Conservation (phyloP, 345 rosid genomes). For the Clausena lansium region DNA sequence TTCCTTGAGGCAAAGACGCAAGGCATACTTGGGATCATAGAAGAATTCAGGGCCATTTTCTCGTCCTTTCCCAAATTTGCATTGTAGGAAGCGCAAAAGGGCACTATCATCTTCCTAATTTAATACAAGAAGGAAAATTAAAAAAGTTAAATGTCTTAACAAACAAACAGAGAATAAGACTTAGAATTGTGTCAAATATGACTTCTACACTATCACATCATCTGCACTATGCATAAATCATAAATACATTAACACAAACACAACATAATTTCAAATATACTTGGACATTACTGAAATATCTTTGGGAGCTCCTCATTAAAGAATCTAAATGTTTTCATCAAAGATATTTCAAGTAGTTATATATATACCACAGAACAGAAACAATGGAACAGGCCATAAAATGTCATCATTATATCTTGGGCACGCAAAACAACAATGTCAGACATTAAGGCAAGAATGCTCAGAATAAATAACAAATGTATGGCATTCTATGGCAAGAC, state of each 20-base stretch:
- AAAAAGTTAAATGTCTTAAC: background rate
- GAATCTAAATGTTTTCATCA: background rate
- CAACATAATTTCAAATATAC: background rate
- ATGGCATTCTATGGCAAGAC: background rate
- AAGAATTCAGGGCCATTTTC: slow-evolving; percentile 93
- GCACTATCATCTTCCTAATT: slow-evolving; percentile 91
- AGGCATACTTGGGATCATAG: slow-evolving; percentile 95
- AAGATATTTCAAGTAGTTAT: background rate
- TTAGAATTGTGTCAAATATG: background rate
- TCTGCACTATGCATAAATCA: background rate
- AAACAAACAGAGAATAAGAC: background rate
- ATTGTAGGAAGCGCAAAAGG: slow-evolving; percentile 90
- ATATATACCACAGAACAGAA: background rate
- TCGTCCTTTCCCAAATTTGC: slow-evolving; percentile 91
- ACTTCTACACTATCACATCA: background rate
- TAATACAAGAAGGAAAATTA: slow-evolving; percentile 13
- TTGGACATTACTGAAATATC: background rate
- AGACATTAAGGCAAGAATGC: background rate
- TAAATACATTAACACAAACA: background rate
- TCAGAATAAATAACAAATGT: background rate
- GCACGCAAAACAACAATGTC: background rate
- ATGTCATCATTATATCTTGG: background rate
- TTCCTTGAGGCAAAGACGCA: slow-evolving; percentile 96
- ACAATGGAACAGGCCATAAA: background rate
- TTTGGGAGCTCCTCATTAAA: background rate